These are phyloP conservation scores for Trichosporon sp. DNA, from an alignment of 1,284 basidiomycete genomes.

Conservation along the genomic window DNA sequence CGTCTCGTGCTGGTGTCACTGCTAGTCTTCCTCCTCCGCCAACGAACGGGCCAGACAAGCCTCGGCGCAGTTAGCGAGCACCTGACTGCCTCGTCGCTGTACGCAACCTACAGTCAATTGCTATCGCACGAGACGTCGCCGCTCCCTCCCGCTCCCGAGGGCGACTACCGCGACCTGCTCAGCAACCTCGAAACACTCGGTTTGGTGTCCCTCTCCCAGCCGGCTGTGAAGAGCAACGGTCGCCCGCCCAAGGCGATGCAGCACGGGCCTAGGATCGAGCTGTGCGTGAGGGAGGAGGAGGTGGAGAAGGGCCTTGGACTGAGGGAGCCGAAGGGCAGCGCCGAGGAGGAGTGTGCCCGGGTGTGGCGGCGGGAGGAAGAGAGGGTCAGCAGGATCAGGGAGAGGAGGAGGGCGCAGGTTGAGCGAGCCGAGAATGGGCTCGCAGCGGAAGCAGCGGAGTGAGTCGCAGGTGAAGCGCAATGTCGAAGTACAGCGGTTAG, in stretches of 20 bases:
- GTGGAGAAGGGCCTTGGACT: constrained; percentile 32
- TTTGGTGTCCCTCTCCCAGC: constrained; percentile 26
- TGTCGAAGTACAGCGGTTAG: no score
- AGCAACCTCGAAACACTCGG: constrained; percentile 46
- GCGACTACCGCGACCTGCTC: constrained; percentile 46
- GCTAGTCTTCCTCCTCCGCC: constrained; percentile 34
- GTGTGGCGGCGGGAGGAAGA: constrained; percentile 34
- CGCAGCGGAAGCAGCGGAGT: background rate
- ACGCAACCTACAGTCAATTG: constrained; percentile 42
- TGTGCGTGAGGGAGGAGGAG: constrained; percentile 39
- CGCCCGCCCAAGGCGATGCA: background rate
- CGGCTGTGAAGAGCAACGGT: background rate
- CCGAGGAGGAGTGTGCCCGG: constrained; percentile 33
- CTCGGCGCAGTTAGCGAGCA: constrained; percentile 19
- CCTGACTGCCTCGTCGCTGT: constrained; percentile 26
- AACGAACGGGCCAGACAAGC: constrained; percentile 31
- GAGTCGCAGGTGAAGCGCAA: background rate
- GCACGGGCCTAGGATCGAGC: constrained; percentile 24
- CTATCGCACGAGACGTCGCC: constrained; percentile 33
- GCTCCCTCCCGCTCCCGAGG: constrained; percentile 43
- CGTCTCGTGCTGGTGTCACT: constrained; percentile 45
- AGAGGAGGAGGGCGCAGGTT: constrained; percentile 8
- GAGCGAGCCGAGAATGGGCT: constrained; percentile 15
- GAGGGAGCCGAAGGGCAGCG: constrained; percentile 19
- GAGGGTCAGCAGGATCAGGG: constrained; percentile 15